Evolutionary conservation across 139 green algal genomes (phyloP).

Genomic region (Tetratostichococcus sp.): DNA sequence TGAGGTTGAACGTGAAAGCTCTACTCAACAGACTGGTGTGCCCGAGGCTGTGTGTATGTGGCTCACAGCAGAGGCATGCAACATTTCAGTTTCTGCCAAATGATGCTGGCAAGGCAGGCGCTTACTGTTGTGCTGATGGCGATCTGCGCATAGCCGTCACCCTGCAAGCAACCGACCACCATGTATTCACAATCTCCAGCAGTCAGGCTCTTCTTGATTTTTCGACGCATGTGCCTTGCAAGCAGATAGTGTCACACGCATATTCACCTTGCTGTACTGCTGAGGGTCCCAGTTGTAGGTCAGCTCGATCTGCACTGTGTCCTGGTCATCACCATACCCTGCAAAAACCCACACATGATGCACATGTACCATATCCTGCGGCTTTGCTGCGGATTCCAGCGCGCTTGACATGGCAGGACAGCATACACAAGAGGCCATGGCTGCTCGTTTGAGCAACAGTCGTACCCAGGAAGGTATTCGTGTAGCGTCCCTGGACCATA

Average conservation of each 20-base stretch:
- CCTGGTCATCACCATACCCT: slow-evolving; percentile 75
- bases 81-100: too few species aligned
- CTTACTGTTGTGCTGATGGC: slow-evolving; percentile 45
- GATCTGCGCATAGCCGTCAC: slow-evolving; percentile 79
- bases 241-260: too few species aligned
- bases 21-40: too few species aligned
- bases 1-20: too few species aligned
- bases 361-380: background rate
- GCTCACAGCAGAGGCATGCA: too few species aligned
- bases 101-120: too few species aligned
- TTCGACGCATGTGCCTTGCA: too few species aligned
- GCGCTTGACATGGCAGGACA: background rate
- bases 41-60: too few species aligned
- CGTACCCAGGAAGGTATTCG: slow-evolving; percentile 39
- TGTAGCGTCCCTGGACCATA: slow-evolving; percentile 23
- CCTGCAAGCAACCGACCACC: slow-evolving; percentile 57
- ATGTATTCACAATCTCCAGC: too few species aligned
- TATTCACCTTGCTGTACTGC: background rate
- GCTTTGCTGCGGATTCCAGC: background rate
- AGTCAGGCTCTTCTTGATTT: too few species aligned
- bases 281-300: slow-evolving; percentile 78
- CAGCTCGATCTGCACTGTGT: slow-evolving; percentile 78
- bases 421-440: background rate
- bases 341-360: background rate
- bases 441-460: background rate